These are phyloP conservation scores for Verticillium albo-atrum DNA, from an alignment of 2,329 filamentous ascomycete species.

Conservation along the genomic window DNA sequence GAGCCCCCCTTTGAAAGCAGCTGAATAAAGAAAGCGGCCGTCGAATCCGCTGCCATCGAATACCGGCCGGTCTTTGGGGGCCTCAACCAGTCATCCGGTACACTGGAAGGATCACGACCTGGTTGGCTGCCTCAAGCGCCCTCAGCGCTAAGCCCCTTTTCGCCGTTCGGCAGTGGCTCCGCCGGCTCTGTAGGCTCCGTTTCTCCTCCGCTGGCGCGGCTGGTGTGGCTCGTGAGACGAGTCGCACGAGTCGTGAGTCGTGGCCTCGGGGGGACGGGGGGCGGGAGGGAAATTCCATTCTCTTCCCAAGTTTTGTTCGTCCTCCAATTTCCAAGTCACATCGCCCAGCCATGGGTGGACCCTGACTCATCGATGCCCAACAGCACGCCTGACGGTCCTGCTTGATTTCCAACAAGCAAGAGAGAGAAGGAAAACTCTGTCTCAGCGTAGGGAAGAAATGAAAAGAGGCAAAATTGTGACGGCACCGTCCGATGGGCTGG, in stretches of 20 bases:
- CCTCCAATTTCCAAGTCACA: neutral
- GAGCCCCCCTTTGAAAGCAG: too few relatives aligned
- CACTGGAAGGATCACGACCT: neutral
- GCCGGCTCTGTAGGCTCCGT: too few relatives aligned
- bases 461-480: neutral
- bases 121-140: slow-evolving; percentile 10
- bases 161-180: neutral
- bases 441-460: neutral
- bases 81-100: neutral
- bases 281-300: neutral
- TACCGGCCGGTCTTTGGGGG: neutral
- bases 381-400: slow-evolving; percentile 4
- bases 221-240: neutral
- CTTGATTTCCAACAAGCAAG: neutral
- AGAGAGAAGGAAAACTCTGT: neutral
- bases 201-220: neutral
- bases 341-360: slow-evolving; percentile 1
- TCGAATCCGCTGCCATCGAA: neutral
- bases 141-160: neutral
- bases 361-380: slow-evolving; percentile 10
- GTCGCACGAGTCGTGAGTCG: too few relatives aligned
- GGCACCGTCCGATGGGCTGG: neutral
- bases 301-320: neutral
- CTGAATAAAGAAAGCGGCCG: neutral
- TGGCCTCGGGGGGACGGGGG: too few relatives aligned